A percentile compares a stretch with the other conserved stretches of the same genome.
These are phyloP conservation scores for Lipomyces sp. DNA, from an alignment of 805 yeast genomes.

Conservation along the genomic window DNA sequence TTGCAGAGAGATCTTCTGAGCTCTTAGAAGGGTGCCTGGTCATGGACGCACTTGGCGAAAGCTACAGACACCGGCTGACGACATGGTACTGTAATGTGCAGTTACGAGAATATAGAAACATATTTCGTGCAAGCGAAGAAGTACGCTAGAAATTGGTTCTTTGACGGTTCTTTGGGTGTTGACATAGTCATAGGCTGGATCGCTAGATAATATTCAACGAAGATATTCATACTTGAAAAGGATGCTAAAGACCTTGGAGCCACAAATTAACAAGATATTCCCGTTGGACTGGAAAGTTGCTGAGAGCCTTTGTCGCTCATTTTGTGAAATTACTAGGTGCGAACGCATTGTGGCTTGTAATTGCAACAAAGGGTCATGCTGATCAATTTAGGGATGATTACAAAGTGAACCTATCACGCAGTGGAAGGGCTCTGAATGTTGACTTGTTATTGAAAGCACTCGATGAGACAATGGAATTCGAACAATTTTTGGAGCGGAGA, in stretches of 20 bases:
- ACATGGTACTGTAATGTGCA: conserved; percentile 75
- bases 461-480: conserved; percentile 83
- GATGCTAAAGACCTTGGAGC: conserved; percentile 62
- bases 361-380: background rate
- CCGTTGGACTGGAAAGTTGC: conserved; percentile 76
- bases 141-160: background rate
- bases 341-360: background rate
- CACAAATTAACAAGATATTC: conserved; percentile 59
- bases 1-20: conserved; percentile 34
- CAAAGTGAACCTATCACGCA: conserved; percentile 52
- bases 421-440: conserved; percentile 53
- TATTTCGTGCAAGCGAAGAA: conserved; percentile 81
- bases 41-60: conserved; percentile 64
- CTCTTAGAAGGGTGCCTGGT: conserved; percentile 69
- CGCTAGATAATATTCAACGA: conserved; percentile 81
- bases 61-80: conserved; percentile 62
- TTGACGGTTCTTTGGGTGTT: background rate
- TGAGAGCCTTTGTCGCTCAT: conserved; percentile 60
- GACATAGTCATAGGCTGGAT: conserved; percentile 63
- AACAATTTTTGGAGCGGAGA: conserved; percentile 66
- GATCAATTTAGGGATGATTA: conserved; percentile 56
- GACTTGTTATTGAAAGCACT: conserved; percentile 70
- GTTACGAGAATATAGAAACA: conserved; percentile 72
- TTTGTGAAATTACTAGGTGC: conserved; percentile 65
- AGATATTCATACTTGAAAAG: conserved; percentile 82